Evolutionary conservation across 2,329 filamentous ascomycete species (phyloP).

Genomic region (Paecilomyces dactylethromorphus): DNA sequence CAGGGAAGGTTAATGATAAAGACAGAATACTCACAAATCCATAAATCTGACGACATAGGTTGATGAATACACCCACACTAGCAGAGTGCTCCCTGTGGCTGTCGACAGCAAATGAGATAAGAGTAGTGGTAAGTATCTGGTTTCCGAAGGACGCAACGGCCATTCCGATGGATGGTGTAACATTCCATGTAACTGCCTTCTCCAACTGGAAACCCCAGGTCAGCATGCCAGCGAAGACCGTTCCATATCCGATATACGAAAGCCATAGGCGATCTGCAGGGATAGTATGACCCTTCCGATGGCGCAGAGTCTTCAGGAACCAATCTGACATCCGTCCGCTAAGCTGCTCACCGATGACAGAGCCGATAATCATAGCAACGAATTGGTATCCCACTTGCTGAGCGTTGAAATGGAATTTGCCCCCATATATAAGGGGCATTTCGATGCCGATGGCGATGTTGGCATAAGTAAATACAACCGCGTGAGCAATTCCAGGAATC

Average conservation of each 20-base stretch:
- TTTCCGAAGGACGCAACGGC: neutral
- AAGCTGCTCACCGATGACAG: conserved; percentile 52
- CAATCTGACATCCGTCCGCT: conserved; percentile 48
- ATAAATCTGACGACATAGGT: neutral
- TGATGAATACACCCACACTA: neutral
- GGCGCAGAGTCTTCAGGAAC: conserved; percentile 40
- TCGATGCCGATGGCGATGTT: conserved; percentile 51
- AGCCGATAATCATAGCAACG: conserved; percentile 51
- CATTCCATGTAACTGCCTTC: neutral
- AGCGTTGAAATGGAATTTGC: conserved; percentile 50
- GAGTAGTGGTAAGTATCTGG: neutral
- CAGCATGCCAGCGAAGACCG: neutral
- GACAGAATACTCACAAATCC: neutral
- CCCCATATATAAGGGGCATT: conserved; percentile 51
- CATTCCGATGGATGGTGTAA: neutral
- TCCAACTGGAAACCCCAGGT: neutral
- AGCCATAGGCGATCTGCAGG: neutral
- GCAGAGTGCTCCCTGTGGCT: neutral
- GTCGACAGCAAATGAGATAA: neutral
- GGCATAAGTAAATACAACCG: conserved; percentile 51
- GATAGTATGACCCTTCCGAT: neutral
- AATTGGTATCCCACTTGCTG: conserved; percentile 55
- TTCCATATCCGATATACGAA: neutral
- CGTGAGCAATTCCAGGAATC: conserved; percentile 46
- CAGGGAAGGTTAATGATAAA: neutral